A percentile compares a stretch with the other conserved stretches of the same genome.
Conservation (phyloP, 2,329 filamentous ascomycete genomes). For the Pyrenochaeta sp. region DNA sequence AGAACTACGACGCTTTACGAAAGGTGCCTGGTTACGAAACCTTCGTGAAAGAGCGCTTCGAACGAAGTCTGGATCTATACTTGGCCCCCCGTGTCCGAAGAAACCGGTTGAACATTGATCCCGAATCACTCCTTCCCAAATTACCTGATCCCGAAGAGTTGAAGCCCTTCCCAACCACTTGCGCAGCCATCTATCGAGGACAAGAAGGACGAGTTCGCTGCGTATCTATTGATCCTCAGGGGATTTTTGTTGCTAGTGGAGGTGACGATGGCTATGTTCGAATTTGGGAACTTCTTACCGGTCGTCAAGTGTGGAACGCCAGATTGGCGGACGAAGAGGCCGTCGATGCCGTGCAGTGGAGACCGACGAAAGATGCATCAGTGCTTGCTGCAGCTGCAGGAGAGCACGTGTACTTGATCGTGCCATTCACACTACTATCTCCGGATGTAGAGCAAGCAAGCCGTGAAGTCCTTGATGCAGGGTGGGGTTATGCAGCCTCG, state of each 20-base stretch:
- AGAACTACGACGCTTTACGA: constrained; percentile 81
- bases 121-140: constrained; percentile 89
- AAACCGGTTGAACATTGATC: constrained; percentile 96
- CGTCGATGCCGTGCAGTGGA: constrained; percentile 88
- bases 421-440: constrained; percentile 71
- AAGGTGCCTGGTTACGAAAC: constrained; percentile 90
- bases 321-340: constrained; percentile 78
- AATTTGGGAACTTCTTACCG: constrained; percentile 87
- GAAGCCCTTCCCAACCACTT: constrained; percentile 91
- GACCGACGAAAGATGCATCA: constrained; percentile 79
- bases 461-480: constrained; percentile 79
- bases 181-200: constrained; percentile 84
- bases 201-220: constrained; percentile 89
- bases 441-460: constrained; percentile 77
- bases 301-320: constrained; percentile 85
- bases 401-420: constrained; percentile 84
- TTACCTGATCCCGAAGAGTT: constrained; percentile 92
- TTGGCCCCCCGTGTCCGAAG: constrained; percentile 89
- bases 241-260: constrained; percentile 86
- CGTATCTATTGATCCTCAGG: constrained; percentile 83
- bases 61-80: constrained; percentile 93
- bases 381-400: constrained; percentile 85
- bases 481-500: constrained; percentile 90
- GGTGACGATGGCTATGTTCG: constrained; percentile 93
- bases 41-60: constrained; percentile 95